phyloP scores from a whole-genome alignment of 495 filamentous ascomycete species.

The Penicillium roqueforti region DNA sequence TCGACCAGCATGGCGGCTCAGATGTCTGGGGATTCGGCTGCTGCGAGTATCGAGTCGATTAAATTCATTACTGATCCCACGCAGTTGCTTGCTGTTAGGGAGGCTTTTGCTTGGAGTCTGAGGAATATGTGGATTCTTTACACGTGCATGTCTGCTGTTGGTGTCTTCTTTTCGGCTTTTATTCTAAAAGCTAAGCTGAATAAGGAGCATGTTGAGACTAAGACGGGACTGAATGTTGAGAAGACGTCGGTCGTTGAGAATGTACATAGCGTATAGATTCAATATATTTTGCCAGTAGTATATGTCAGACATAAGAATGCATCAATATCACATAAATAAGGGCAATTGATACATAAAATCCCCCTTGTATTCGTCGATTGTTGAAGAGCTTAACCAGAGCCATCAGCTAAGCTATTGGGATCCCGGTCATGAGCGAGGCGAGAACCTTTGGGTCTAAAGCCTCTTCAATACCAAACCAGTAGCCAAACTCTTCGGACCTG shows the following conservation, averaged over 20 bases:
- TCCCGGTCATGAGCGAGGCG: slow-evolving; percentile 26
- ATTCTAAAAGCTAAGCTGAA: slow-evolving; percentile 49
- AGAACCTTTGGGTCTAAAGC: slow-evolving; percentile 22
- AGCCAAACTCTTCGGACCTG: slow-evolving; percentile 12
- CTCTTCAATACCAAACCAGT: slow-evolving; percentile 16
- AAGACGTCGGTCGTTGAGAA: slow-evolving; percentile 14
- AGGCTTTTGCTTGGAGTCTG: slow-evolving; percentile 57
- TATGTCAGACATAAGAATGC: too few relatives aligned
- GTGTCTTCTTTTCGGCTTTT: slow-evolving; percentile 50
- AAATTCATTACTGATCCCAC: slow-evolving; percentile 37
- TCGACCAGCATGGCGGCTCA: slow-evolving; percentile 29
- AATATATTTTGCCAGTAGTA: too few relatives aligned
- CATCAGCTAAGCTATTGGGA: slow-evolving; percentile 19
- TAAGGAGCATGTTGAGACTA: slow-evolving; percentile 59
- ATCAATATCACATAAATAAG: too few relatives aligned
- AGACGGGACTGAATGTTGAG: slow-evolving; percentile 37
- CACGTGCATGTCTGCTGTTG: slow-evolving; percentile 48
- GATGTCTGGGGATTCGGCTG: slow-evolving; percentile 47
- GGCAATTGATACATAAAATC: too few relatives aligned
- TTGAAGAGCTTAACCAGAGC: not conserved
- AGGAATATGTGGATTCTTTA: slow-evolving; percentile 61
- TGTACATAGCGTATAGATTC: not conserved
- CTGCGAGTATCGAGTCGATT: slow-evolving; percentile 49
- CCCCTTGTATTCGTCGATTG: too few relatives aligned
- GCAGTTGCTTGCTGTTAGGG: slow-evolving; percentile 45